Conservation (phyloP, 2,329 filamentous ascomycete species). For the Lecanicillium sp. region DNA sequence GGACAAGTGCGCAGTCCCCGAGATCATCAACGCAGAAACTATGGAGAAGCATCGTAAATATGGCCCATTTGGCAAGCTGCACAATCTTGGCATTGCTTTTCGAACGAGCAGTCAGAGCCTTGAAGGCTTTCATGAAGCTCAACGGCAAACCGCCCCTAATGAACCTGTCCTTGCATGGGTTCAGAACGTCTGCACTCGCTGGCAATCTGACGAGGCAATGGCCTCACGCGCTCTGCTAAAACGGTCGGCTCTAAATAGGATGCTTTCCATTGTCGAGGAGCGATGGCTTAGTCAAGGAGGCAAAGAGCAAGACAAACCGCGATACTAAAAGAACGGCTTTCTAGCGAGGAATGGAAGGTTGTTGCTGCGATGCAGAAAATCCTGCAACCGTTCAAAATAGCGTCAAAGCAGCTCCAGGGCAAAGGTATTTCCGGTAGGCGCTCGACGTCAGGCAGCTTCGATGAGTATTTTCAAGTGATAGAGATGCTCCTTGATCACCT, state of each 20-base stretch:
- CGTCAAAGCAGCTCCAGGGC: background rate
- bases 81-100: constrained; percentile 3
- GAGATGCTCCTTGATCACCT: constrained; percentile 1
- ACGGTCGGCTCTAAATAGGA: background rate
- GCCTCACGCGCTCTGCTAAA: constrained; percentile 1
- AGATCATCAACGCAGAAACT: background rate
- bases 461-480: constrained; percentile 1
- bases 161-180: constrained; percentile 1
- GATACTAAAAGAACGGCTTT: background rate
- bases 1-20: background rate
- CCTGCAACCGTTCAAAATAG: background rate
- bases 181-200: constrained; percentile 4
- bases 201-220: constrained; percentile 1
- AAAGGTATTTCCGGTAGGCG: background rate
- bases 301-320: background rate
- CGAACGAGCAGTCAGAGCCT: background rate
- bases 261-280: background rate
- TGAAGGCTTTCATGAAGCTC: constrained; percentile 1
- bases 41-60: background rate
- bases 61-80: constrained; percentile 1
- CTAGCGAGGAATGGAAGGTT: background rate
- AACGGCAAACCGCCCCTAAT: background rate
- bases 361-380: background rate
- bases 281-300: background rate
- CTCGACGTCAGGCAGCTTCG: background rate